These are phyloP conservation scores for Lasiosphaeria hispida DNA, from an alignment of 495 filamentous ascomycete species.

Conservation along the genomic window DNA sequence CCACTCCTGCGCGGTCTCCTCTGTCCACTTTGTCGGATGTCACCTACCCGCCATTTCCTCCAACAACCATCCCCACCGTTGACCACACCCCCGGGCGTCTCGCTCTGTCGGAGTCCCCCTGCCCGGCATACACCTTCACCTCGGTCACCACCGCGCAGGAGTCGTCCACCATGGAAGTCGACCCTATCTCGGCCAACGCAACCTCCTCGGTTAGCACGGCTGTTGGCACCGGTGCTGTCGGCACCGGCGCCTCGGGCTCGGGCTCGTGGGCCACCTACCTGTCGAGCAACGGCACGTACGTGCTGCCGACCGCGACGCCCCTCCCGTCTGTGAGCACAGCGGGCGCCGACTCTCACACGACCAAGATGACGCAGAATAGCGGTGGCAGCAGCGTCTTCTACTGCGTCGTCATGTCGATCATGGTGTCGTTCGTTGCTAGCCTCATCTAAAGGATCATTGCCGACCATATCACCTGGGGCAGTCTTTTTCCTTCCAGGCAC, in stretches of 20 bases:
- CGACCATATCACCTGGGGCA: no score
- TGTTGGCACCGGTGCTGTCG: background rate
- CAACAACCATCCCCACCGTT: no score
- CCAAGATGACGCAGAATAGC: background rate
- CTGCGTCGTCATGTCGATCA: conserved; percentile 1
- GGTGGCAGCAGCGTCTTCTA: background rate
- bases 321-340: background rate
- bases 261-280: background rate
- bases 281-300: background rate
- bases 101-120: no score
- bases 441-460: no score
- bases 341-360: background rate
- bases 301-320: background rate
- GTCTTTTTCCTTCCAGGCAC: no score
- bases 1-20: no score
- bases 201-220: background rate
- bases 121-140: no score
- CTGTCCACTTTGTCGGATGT: no score
- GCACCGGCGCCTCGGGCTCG: background rate
- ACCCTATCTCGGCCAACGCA: background rate
- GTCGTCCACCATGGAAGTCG: background rate
- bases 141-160: background rate
- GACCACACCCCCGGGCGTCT: no score
- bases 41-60: no score
- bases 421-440: background rate